These are phyloP conservation scores for Parascedosporium putredinis DNA, from an alignment of 2,329 filamentous ascomycete species.

Conservation along the genomic window DNA sequence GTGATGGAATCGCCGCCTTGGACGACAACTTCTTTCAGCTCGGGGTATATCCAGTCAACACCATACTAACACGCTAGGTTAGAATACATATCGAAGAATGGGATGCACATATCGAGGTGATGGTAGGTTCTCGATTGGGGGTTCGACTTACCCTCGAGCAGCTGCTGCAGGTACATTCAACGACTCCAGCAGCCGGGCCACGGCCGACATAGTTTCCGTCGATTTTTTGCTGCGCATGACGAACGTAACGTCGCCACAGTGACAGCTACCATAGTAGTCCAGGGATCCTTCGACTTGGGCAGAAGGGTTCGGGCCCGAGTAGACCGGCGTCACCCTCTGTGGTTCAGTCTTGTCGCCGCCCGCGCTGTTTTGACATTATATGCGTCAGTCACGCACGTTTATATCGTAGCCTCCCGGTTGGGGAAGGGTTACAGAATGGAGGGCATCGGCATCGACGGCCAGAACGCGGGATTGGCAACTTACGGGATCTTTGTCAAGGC, in stretches of 20 bases:
- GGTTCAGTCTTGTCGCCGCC: not conserved
- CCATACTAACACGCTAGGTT: conserved; percentile 23
- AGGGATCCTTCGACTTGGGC: conserved; percentile 25
- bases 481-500: conserved; percentile 26
- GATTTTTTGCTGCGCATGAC: conserved; percentile 30
- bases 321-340: conserved; percentile 12
- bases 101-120: not conserved
- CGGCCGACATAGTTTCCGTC: conserved; percentile 23
- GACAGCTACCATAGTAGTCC: conserved; percentile 39
- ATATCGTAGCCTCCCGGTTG: no score
- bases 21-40: conserved; percentile 26
- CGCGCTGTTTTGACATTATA: no score
- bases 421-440: no score
- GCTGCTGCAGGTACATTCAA: conserved; percentile 38
- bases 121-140: no score
- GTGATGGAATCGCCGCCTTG: conserved; percentile 28
- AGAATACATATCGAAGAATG: not conserved
- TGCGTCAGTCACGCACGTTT: no score
- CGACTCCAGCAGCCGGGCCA: not conserved
- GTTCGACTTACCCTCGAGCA: conserved; percentile 30
- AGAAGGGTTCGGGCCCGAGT: conserved; percentile 30
- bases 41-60: conserved; percentile 34
- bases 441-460: no score
- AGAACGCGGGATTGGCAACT: no score
- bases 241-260: conserved; percentile 38